Evolutionary conservation across 371 early-diverging fungal genomes (phyloP).

Genomic region (Mortierella sp.): DNA sequence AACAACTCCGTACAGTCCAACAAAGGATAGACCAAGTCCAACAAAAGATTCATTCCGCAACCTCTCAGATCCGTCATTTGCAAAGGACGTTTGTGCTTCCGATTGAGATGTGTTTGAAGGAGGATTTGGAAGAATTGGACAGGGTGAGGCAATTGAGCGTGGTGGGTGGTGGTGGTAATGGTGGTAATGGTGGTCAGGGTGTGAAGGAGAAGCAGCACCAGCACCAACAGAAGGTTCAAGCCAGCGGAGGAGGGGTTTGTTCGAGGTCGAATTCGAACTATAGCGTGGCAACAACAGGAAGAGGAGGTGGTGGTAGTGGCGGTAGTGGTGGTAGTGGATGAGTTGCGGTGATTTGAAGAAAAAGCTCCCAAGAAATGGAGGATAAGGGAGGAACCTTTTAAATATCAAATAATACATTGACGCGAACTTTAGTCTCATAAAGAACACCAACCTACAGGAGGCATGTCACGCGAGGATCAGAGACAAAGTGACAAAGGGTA

Average conservation of each 20-base stretch:
- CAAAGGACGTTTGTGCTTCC: slow-evolving; percentile 14
- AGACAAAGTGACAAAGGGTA: too few species aligned
- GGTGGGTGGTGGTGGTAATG: not conserved
- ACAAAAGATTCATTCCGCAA: not conserved
- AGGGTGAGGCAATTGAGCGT: not conserved
- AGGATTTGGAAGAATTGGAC: not conserved
- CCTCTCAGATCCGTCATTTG: slow-evolving; percentile 3
- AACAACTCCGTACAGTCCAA: not conserved
- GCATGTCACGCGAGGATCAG: too few species aligned
- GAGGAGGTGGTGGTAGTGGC: not conserved
- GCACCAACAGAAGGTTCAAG: not conserved
- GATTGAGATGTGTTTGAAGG: not conserved
- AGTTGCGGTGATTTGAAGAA: too few species aligned
- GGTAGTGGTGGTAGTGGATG: not conserved
- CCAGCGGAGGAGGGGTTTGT: not conserved
- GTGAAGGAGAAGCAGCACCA: not conserved
- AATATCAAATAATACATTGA: too few species aligned
- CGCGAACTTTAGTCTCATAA: too few species aligned
- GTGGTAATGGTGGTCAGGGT: not conserved
- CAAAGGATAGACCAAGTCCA: not conserved
- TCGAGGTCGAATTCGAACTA: not conserved
- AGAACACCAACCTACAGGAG: too few species aligned
- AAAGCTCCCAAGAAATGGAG: too few species aligned
- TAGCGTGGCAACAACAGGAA: not conserved
- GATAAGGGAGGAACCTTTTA: too few species aligned